Evolutionary conservation across 805 yeast species (phyloP).

Genomic region (Tetrapisispora pingtungensis): DNA sequence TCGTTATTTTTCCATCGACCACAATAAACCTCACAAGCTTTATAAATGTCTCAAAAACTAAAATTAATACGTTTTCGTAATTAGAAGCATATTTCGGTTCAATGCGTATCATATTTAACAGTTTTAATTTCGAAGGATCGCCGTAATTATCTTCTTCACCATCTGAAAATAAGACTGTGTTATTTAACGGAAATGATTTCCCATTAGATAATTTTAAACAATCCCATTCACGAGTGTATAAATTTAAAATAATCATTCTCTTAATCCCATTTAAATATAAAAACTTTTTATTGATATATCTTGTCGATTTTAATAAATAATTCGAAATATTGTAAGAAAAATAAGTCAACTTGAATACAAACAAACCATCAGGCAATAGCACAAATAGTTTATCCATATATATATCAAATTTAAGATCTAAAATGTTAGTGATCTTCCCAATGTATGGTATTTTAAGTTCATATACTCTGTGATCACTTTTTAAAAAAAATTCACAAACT

Average conservation of each 20-base stretch:
- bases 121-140: not conserved
- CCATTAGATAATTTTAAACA: conserved; percentile 23
- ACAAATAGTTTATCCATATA: conserved; percentile 7
- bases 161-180: conserved; percentile 6
- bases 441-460: conserved; percentile 14
- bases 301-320: conserved; percentile 18
- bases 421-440: conserved; percentile 11
- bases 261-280: conserved; percentile 15
- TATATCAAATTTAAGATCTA: conserved; percentile 10
- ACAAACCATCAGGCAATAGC: conserved; percentile 16
- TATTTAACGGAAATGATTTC: conserved; percentile 13
- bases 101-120: conserved; percentile 4
- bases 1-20: conserved; percentile 8
- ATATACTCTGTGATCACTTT: not conserved
- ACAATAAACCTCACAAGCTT: conserved; percentile 14
- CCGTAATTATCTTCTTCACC: not conserved
- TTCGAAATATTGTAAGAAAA: conserved; percentile 15
- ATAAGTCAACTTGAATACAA: conserved; percentile 14
- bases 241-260: conserved; percentile 19
- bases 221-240: conserved; percentile 17
- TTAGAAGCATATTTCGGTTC: conserved; percentile 4
- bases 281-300: conserved; percentile 16
- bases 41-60: conserved; percentile 9
- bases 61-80: conserved; percentile 5
- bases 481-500: not conserved